These are phyloP conservation scores for Arachnopeziza araneosa DNA, from an alignment of 2,329 filamentous ascomycete genomes.

Conservation along the genomic window DNA sequence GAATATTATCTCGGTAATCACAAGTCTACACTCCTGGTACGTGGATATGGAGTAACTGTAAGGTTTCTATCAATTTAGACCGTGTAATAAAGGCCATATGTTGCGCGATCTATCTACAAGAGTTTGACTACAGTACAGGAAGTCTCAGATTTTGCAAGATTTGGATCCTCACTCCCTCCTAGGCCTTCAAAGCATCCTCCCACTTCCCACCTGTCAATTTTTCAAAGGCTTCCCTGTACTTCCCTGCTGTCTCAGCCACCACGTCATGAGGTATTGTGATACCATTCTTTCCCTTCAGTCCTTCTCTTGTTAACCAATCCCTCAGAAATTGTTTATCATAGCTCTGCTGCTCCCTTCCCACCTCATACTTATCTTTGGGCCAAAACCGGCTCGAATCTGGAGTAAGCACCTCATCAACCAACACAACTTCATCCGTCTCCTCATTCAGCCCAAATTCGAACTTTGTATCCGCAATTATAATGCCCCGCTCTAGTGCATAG, in stretches of 20 bases:
- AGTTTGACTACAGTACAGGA: too few species aligned
- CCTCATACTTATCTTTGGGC: conserved; percentile 65
- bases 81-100: background rate
- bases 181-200: conserved; percentile 14
- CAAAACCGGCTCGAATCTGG: conserved; percentile 85
- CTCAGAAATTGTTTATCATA: conserved; percentile 85
- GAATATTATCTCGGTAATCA: background rate
- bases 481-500: conserved; percentile 52
- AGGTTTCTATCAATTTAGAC: background rate
- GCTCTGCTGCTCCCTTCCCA: conserved; percentile 71
- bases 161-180: too few species aligned
- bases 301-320: conserved; percentile 71
- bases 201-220: conserved; percentile 55
- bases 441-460: conserved; percentile 66
- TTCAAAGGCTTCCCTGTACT: conserved; percentile 73
- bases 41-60: background rate
- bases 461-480: conserved; percentile 71
- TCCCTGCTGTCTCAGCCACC: conserved; percentile 59
- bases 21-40: background rate
- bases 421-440: conserved; percentile 54
- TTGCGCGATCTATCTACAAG: background rate
- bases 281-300: conserved; percentile 68
- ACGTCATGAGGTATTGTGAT: conserved; percentile 69
- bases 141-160: too few species aligned
- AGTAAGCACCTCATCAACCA: conserved; percentile 69